Evolutionary conservation across 352 stramenopile species (phyloP).

Genomic region (Pythium periplocum): DNA sequence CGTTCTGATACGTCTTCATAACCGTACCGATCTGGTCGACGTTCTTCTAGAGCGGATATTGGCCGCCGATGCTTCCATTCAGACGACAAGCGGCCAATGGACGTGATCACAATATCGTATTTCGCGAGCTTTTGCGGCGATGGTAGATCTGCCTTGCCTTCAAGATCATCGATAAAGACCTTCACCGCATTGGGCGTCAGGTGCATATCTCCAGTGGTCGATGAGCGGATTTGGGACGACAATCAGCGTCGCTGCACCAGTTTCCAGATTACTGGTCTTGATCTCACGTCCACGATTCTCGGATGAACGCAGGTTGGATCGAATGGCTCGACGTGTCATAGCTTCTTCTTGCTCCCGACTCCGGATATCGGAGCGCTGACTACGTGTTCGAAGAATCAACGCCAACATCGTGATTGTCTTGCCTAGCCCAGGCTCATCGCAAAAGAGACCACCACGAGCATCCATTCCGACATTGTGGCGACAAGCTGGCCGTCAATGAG

Average conservation of each 20-base stretch:
- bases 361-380: slow-evolving; percentile 21
- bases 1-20: slow-evolving; percentile 44
- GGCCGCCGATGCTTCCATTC: slow-evolving; percentile 68
- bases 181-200: slow-evolving; percentile 29
- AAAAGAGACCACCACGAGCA: slow-evolving; percentile 70
- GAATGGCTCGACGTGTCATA: too few relatives aligned
- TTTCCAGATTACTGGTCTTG: slow-evolving; percentile 32
- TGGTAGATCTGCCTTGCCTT: slow-evolving; percentile 32
- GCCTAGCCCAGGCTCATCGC: slow-evolving; percentile 77
- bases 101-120: slow-evolving; percentile 73
- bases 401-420: slow-evolving; percentile 87
- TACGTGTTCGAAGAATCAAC: slow-evolving; percentile 72
- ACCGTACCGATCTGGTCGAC: slow-evolving; percentile 60
- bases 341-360: too few relatives aligned
- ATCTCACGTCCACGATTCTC: slow-evolving; percentile 36
- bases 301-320: slow-evolving; percentile 29
- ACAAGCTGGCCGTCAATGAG: slow-evolving; percentile 46
- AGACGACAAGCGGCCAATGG: slow-evolving; percentile 46
- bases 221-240: slow-evolving; percentile 68
- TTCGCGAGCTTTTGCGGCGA: slow-evolving; percentile 32
- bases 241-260: slow-evolving; percentile 52
- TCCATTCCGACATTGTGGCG: slow-evolving; percentile 25
- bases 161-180: slow-evolving; percentile 19
- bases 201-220: slow-evolving; percentile 70
- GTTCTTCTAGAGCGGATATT: slow-evolving; percentile 50